Conservation (phyloP, 1,284 basidiomycete genomes). For the Ustilago trichophora region DNA sequence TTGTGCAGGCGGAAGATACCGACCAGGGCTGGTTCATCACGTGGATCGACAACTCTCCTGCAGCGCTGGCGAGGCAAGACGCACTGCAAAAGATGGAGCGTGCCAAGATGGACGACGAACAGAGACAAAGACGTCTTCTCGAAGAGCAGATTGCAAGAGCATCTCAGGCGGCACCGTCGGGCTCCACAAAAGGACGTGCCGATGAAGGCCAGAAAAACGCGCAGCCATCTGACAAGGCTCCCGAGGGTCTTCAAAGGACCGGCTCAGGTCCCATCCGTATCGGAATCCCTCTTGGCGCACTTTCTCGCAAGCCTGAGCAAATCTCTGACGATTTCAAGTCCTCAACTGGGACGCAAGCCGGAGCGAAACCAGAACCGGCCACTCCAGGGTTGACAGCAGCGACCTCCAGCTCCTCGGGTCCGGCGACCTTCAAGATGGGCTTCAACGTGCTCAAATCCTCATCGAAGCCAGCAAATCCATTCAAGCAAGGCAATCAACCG, state of each 20-base stretch:
- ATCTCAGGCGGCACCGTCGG: constrained; percentile 57
- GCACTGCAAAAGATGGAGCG: constrained; percentile 95
- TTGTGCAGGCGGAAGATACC: constrained; percentile 93
- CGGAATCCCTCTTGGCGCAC: constrained; percentile 24
- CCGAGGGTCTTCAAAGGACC: constrained; percentile 36
- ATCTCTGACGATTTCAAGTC: neutral
- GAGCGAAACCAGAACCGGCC: neutral
- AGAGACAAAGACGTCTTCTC: constrained; percentile 87
- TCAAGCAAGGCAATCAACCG: constrained; percentile 8
- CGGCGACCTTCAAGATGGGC: constrained; percentile 35
- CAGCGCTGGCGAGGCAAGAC: constrained; percentile 86
- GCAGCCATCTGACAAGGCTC: constrained; percentile 4
- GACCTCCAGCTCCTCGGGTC: neutral
- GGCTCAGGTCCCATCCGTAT: constrained; percentile 47
- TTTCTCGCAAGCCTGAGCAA: constrained; percentile 1
- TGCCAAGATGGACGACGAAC: constrained; percentile 89
- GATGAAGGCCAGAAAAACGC: neutral
- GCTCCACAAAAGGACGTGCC: neutral
- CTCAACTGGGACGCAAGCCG: neutral
- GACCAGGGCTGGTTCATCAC: constrained; percentile 96
- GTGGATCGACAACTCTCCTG: constrained; percentile 96
- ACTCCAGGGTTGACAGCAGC: neutral
- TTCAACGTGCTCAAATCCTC: constrained; percentile 47
- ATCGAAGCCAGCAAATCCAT: constrained; percentile 34
- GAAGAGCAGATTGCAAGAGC: constrained; percentile 94